Evolutionary conservation across 768 basidiomycete species (phyloP), one percentile per base, ranked within the genome.

Genomic region (Leccinellum luteum): DNA sequence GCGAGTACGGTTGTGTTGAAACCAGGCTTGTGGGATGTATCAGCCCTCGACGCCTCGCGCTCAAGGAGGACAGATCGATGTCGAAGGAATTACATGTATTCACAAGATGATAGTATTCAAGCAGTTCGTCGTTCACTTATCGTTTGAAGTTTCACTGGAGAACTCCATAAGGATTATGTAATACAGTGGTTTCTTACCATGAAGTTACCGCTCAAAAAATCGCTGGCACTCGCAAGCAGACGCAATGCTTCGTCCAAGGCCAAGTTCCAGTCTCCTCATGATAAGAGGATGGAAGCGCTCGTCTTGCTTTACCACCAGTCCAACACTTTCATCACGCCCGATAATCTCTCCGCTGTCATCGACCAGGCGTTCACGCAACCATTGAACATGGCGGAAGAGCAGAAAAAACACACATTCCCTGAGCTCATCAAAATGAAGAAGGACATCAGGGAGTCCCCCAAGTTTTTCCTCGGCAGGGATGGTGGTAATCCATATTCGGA

Each of bases 231-330:
- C 13, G 28, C 45, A 15, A 50, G 51, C 49, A 63, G 51, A 50
- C 70, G 70, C 43, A 28, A 48, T 19, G 41, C 57, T 14, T 73
- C 70, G 10, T 65, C 63, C 53, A 71, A 55, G 32, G 52, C 56
- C 34, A 62, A 50, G n/a, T 3, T 44, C 14, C 64, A 61, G 51
- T 61, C 65, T 5, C 53, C 61, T 17, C 58, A 63, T 51, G 64
- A 73, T 51, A 54, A 54, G 43, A 79, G 76, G 74, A 77, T 90
- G 76, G 86, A 87, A 58, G 85, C 88, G 3, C 84, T 92, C 60
- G 80, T 91, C 60, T 79, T 84, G 10, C 81, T 92, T 53, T 92
- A 92, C 75, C 90, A 93, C 76, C 83, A 90, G 74, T 74, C 85
- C 50, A 83, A 83, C 56, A 74, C 76, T 2, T 90, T 89, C 75